Base-by-base conservation (phyloP, 176 grass and related monocot genomes). In the Bromus sterilis region DNA sequence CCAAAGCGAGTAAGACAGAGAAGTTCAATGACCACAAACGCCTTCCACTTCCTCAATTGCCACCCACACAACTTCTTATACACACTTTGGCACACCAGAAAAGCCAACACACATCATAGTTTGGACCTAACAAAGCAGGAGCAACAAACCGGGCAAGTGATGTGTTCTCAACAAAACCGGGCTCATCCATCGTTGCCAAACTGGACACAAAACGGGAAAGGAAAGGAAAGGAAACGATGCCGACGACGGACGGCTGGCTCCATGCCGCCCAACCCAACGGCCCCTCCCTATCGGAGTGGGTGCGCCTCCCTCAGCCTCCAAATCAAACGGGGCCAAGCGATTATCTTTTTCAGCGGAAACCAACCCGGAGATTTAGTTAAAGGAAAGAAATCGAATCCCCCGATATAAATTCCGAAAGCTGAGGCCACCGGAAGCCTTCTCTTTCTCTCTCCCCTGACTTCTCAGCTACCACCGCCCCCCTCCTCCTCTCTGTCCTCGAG, bases 381-480 rank as follows among this genome's bases (percentile, higher is more conserved):
- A 69, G 13, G 13, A 26, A 13, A 33, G 29, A 56, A 86, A 85
- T 41, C 56, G 63, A 65, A 23, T 11, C 29, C 31, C 12, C 21
- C 21, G 21, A n/a, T 25, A 85, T 81, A 76, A 83, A 85, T 81
- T 35, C 63, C 44, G 51, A 66, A 82, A 56, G 51, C 26, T 62
- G 11, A 23, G 78, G 63, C 61, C 71, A 66, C 46, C 25, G 60
- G 24, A 32, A 23, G 69, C 61, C 51, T 70, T 62, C 43, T 40
- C 76, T 20, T 48, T 13, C 12, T 61, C 44, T 46, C 20, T 64
- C 66, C 4, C 66, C 37, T 37, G 69, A 82, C 78, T 66, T 12
- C 56, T 30, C 88, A 82, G 83, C 83, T 82, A 82, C 87, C 87
- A 23, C 83, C 55, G 7, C 26, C 49, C 12, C 70, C 56, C 15